phyloP scores from a whole-genome alignment of 768 basidiomycete genomes.

The Chiua virens region DNA sequence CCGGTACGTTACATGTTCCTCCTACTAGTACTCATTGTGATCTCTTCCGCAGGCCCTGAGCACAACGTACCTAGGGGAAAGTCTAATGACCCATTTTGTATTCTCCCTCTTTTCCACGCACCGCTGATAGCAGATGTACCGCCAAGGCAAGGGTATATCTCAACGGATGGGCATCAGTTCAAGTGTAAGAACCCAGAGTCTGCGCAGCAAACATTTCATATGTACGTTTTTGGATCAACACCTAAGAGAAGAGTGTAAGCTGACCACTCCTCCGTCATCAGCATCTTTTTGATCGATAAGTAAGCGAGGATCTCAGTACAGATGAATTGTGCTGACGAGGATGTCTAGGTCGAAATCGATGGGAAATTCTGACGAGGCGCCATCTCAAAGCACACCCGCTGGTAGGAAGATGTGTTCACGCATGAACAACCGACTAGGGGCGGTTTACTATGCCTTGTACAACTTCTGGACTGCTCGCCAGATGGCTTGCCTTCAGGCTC shows the following conservation, averaged over 20 bases:
- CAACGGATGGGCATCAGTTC: constrained; percentile 57
- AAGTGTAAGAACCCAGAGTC: constrained; percentile 50
- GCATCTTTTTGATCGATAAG: constrained; percentile 24
- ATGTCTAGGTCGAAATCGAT: constrained; percentile 61
- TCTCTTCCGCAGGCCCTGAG: constrained; percentile 42
- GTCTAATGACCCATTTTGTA: constrained; percentile 51
- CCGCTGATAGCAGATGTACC: constrained; percentile 24
- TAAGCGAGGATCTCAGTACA: neutral
- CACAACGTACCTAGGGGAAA: constrained; percentile 40
- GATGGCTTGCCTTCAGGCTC: constrained; percentile 31
- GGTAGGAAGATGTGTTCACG: constrained; percentile 29
- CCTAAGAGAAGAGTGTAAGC: too few species aligned
- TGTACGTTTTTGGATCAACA: constrained; percentile 45
- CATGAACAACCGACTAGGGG: constrained; percentile 53
- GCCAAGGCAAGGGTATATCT: constrained; percentile 44
- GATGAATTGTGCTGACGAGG: neutral
- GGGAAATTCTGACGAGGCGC: constrained; percentile 38
- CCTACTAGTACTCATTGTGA: neutral
- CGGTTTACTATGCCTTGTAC: constrained; percentile 52
- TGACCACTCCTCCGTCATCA: neutral
- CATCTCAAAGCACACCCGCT: constrained; percentile 38
- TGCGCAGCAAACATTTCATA: constrained; percentile 53
- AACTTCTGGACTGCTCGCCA: constrained; percentile 55
- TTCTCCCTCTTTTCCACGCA: constrained; percentile 53
- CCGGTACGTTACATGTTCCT: constrained; percentile 31